Evolutionary conservation across 2,329 filamentous ascomycete genomes (phyloP), one percentile per base, ranked within the genome.

Genomic region (Penicillium sp.): DNA sequence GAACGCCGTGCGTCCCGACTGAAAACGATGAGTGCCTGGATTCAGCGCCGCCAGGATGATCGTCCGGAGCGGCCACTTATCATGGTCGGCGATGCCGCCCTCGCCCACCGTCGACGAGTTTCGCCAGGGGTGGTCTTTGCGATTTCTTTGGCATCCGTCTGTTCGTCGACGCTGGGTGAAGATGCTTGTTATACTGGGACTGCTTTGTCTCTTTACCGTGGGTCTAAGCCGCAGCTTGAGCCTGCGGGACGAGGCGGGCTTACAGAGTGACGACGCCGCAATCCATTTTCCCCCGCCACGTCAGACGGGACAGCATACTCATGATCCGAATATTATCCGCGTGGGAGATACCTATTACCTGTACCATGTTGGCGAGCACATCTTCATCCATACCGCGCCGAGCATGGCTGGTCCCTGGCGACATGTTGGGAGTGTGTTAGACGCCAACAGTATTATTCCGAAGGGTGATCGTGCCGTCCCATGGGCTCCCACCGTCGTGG

Each of bases 401-500:
- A 62, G 53, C 37, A 66, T 75, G 58, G 65, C 66, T 20, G 73
- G 73, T 1, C 72, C 73, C 11, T 75, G 73, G 73, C 64, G 60
- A n/a, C 58, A 64, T 54, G 54, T 64, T 28, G 74, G 72, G 31
- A 67, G 55, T 20, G 68, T 76, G 7, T 64, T 76, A 1, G 63
- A 69, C 15, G 66, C 57, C 20, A 67, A 71, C 34, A 75, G 72
- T 50, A 57, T 73, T 42, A 75, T 76, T 49, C 62, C 64, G 2
- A 76, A 76, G 53, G 73, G 73, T 17, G 67, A 75, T 48, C 69
- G 68, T 15, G 67, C 63, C 17, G 66, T 61, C 5, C 74, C 73
- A 0, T 76, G 74, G 86, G 88, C 88, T 1, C 88, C 88, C 0
- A 86, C 88, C 57, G 83, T 89, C 3, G 71, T 79, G 34, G 75